phyloP scores from a whole-genome alignment of 768 basidiomycete genomes.

The Podaxis sp. region DNA sequence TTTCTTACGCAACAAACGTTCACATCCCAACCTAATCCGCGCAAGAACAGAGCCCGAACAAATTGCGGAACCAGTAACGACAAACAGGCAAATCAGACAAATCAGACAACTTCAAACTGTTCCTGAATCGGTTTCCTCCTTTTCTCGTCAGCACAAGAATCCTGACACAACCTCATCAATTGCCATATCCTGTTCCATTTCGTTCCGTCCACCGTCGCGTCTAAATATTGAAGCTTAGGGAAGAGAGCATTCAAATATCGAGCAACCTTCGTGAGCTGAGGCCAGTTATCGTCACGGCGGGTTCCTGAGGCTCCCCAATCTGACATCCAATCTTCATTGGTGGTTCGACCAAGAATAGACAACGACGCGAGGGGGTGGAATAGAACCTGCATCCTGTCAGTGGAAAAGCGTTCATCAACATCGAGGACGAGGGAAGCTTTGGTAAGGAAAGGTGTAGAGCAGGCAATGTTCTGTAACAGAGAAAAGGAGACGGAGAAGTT shows the following conservation, averaged over 20 bases:
- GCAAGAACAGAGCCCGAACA: too few species aligned
- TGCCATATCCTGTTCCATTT: neutral
- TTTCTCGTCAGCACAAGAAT: neutral
- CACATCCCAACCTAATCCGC: too few species aligned
- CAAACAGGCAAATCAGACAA: too few species aligned
- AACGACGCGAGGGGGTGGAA: neutral
- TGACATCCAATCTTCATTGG: neutral
- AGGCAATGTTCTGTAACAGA: neutral
- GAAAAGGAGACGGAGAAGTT: neutral
- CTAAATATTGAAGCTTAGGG: neutral
- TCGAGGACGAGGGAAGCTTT: neutral
- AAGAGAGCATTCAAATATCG: neutral
- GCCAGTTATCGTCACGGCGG: neutral
- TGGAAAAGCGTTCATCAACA: neutral
- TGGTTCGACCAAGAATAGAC: neutral
- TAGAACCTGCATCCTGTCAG: neutral
- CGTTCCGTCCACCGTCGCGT: neutral
- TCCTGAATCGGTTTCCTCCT: neutral
- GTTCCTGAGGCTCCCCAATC: neutral
- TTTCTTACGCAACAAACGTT: too few species aligned
- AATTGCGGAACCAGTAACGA: too few species aligned
- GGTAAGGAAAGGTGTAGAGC: neutral
- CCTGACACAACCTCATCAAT: neutral
- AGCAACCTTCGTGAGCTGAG: neutral
- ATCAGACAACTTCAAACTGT: neutral